phyloP scores from a whole-genome alignment of 305 asterid genomes.

The Fraxinus velutina region DNA sequence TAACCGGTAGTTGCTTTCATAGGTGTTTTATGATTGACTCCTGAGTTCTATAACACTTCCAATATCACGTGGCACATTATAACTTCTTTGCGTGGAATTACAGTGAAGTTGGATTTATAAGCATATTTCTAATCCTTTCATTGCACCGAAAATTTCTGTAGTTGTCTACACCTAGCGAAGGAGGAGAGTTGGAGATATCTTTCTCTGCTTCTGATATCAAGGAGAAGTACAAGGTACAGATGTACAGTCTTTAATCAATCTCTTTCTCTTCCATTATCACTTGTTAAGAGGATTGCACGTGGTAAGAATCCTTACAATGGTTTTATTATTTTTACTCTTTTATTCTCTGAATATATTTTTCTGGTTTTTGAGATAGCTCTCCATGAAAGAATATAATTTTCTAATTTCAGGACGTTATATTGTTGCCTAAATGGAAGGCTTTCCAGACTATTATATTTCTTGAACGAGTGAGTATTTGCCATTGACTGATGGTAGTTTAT shows the following conservation, averaged over 20 bases:
- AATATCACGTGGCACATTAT: neutral
- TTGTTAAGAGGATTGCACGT: neutral
- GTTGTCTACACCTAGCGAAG: constrained; percentile 48
- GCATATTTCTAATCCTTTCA: constrained; percentile 7
- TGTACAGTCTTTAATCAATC: constrained; percentile 39
- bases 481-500: constrained; percentile 29
- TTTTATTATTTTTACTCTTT: neutral
- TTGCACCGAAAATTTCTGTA: constrained; percentile 25
- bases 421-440: constrained; percentile 86
- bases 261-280: constrained; percentile 12
- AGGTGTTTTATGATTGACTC: neutral
- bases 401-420: constrained; percentile 57
- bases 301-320: neutral
- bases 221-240: constrained; percentile 70
- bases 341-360: neutral
- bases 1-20: neutral
- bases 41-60: neutral
- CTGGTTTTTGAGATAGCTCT: neutral
- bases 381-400: constrained; percentile 10
- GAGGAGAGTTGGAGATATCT: constrained; percentile 41
- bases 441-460: constrained; percentile 85
- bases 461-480: constrained; percentile 46
- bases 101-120: constrained; percentile 13
- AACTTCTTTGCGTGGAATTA: neutral
- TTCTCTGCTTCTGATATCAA: constrained; percentile 62